Evolutionary conservation across 192 early-diverging fungal species (phyloP).

Genomic region (Obelidium mucronatum): DNA sequence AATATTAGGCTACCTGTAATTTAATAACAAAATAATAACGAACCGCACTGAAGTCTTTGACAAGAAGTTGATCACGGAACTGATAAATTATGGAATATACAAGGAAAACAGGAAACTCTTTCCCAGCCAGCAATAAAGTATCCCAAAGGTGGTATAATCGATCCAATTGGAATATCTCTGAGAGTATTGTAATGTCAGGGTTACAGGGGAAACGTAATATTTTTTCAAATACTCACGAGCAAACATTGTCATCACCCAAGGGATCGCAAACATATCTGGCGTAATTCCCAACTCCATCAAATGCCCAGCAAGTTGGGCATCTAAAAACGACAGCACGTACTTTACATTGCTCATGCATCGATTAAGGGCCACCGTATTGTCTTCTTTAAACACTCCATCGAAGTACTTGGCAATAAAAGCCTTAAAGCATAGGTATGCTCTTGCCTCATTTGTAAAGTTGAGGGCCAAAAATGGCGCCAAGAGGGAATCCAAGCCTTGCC

Average conservation of each 20-base stretch:
- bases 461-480: slow-evolving; percentile 78
- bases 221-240: slow-evolving; percentile 73
- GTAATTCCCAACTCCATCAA: slow-evolving; percentile 65
- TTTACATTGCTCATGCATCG: slow-evolving; percentile 64
- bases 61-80: slow-evolving; percentile 65
- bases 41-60: slow-evolving; percentile 75
- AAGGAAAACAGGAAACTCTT: slow-evolving; percentile 70
- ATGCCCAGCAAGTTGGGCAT: slow-evolving; percentile 75
- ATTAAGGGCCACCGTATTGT: slow-evolving; percentile 74
- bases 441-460: slow-evolving; percentile 77
- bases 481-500: slow-evolving; percentile 84
- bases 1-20: not conserved
- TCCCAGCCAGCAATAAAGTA: slow-evolving; percentile 69
- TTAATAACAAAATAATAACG: slow-evolving; percentile 52
- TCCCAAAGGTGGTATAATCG: slow-evolving; percentile 86
- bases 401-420: slow-evolving; percentile 71
- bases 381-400: slow-evolving; percentile 74
- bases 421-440: slow-evolving; percentile 73
- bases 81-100: slow-evolving; percentile 76
- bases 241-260: slow-evolving; percentile 84
- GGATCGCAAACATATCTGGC: slow-evolving; percentile 80
- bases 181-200: too few relatives aligned
- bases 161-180: slow-evolving; percentile 83
- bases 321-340: slow-evolving; percentile 73
- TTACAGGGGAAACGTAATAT: too few relatives aligned